Base-by-base conservation (phyloP, 257 asterid genomes). In the Gardenia jasminoides region DNA sequence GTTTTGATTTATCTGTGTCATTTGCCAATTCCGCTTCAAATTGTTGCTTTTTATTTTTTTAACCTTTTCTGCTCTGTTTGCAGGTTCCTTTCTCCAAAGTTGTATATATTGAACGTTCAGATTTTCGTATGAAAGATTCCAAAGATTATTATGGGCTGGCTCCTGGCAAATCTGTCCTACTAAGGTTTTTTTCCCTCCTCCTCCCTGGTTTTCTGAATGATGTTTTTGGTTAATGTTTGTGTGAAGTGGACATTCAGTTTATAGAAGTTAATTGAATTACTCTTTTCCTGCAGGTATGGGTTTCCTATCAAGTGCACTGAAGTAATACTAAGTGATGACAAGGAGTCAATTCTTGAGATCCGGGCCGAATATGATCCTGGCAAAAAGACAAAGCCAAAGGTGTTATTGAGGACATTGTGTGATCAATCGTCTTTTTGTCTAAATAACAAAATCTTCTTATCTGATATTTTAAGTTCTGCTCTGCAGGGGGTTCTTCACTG, bases 91-190 rank as follows among this genome's bases (percentile, higher is more conserved):
- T 93, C 81, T 95, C 98, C 20, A 91, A 86, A 71, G 97, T 95
- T 77, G 93, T 93, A 54, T 93, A 92, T 80, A 92, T 95, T 73
- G 98, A 95, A 66, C 89, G 68, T 69, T 82, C 97, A 31, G 97
- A 95, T 89, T 95, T 95, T 71, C 92, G 98, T 48, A 77, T 85
- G 89, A 88, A 88, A 86, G 99, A 92, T 85, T 93, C 98, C 72
- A 95, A 93, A 86, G 99, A 95, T 82, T 95, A 89, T 78, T 95
- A 91, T 79, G 99, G 99, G n/a, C 97, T 95, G 85, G 98, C 98
- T 83, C 99, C 98, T 80, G 96, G 94, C 4, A 95, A 95, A 87
- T 89, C 94, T 73, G 96, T 93, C 82, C 92, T 95, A 56, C 92
- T 95, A 76, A 91, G 99, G 99, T 93, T 61, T 9, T 67, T 31